These are phyloP conservation scores for Chlamydomonas incerta DNA, from an alignment of 139 green algal genomes.

Conservation along the genomic window DNA sequence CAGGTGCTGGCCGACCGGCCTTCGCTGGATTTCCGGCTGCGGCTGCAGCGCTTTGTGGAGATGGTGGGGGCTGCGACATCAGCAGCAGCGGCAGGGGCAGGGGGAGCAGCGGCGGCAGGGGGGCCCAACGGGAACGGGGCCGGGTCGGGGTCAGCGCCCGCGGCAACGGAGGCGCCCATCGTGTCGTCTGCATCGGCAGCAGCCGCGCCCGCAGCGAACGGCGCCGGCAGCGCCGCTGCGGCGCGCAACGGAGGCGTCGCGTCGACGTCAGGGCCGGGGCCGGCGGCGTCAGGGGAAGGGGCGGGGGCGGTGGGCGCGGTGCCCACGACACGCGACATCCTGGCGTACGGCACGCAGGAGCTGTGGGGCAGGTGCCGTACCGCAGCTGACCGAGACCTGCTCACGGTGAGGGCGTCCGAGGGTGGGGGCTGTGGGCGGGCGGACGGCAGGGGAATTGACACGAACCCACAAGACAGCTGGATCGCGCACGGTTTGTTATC, in stretches of 20 bases:
- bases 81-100: not conserved
- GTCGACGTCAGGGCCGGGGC: not conserved
- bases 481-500: too few species aligned
- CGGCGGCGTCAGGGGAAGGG: not conserved
- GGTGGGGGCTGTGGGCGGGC: too few species aligned
- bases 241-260: too few species aligned
- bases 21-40: constrained; percentile 67
- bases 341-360: constrained; percentile 56
- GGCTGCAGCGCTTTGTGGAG: constrained; percentile 78
- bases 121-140: too few species aligned
- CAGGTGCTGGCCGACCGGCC: constrained; percentile 62
- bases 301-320: constrained; percentile 25
- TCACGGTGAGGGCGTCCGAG: constrained; percentile 14
- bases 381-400: constrained; percentile 45
- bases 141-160: too few species aligned
- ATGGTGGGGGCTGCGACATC: constrained; percentile 15
- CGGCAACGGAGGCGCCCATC: too few species aligned
- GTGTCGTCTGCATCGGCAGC: too few species aligned
- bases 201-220: not conserved
- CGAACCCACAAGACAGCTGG: too few species aligned
- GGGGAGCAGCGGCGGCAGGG: not conserved
- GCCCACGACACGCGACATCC: constrained; percentile 39
- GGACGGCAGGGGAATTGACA: too few species aligned
- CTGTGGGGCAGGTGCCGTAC: constrained; percentile 34
- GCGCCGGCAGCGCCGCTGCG: not conserved